A percentile compares a stretch with the other conserved stretches of the same genome.
Conservation (phyloP, 345 rosid genomes). For the Raphanus sativus region DNA sequence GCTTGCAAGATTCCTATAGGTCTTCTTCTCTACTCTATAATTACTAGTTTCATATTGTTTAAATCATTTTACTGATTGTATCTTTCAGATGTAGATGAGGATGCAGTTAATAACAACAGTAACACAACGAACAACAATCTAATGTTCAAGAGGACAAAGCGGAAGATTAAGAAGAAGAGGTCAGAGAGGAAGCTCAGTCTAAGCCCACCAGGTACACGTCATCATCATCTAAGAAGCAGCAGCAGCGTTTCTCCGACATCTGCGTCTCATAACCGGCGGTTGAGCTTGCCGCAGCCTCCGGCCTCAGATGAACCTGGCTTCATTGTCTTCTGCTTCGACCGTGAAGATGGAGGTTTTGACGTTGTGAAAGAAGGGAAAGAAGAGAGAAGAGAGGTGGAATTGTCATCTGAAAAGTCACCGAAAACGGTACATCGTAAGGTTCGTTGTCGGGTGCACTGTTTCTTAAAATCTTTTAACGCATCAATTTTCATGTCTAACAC, state of each 20-base stretch:
- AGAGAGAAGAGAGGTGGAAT: conserved; percentile 30
- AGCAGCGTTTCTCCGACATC: conserved; percentile 35
- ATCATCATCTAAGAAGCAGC: conserved; percentile 32
- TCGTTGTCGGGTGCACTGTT: conserved; percentile 4
- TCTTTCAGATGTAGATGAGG: conserved; percentile 44
- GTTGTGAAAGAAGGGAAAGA: conserved; percentile 48
- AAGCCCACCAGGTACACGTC: conserved; percentile 39
- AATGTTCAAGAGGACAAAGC: conserved; percentile 28
- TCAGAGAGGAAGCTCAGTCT: conserved; percentile 28
- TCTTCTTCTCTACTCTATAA: conserved; percentile 10
- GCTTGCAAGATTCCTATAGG: conserved; percentile 57
- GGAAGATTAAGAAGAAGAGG: conserved; percentile 35
- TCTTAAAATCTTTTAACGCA: neutral
- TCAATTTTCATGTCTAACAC: neutral
- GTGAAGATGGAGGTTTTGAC: conserved; percentile 63
- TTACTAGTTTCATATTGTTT: neutral
- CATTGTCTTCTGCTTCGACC: conserved; percentile 61
- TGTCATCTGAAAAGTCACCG: conserved; percentile 22
- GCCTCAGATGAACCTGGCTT: conserved; percentile 55
- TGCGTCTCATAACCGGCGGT: conserved; percentile 17
- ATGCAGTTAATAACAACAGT: conserved; percentile 25
- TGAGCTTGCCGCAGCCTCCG: conserved; percentile 34
- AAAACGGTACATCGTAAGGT: conserved; percentile 47
- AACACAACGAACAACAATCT: conserved; percentile 19
- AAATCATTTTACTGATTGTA: neutral